phyloP scores from a whole-genome alignment of 2,329 filamentous ascomycete genomes.

The Pseudogymnoascus verrucosus region DNA sequence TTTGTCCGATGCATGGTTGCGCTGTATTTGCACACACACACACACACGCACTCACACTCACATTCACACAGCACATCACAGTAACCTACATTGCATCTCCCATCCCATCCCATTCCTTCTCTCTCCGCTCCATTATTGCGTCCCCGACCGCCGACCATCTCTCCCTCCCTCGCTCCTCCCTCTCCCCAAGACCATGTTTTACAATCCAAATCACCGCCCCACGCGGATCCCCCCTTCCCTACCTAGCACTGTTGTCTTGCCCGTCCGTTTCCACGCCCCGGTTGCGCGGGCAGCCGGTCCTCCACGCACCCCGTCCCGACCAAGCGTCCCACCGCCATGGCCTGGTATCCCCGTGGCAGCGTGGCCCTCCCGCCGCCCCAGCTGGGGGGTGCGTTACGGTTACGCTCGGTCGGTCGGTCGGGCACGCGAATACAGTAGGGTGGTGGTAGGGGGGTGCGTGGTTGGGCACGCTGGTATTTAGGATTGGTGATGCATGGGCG shows the following conservation, averaged over 20 bases:
- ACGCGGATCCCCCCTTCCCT: not conserved
- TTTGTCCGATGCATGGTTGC: not conserved
- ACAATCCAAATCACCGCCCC: not conserved
- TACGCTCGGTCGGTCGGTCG: not conserved
- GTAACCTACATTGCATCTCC: not conserved
- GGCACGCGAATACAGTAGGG: not conserved
- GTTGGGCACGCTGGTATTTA: slow-evolving; percentile 3
- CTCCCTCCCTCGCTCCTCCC: not conserved
- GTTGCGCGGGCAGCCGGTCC: not conserved
- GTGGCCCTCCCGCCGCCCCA: not conserved
- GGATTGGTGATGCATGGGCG: not conserved
- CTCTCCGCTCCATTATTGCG: not conserved
- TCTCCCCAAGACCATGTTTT: not conserved
- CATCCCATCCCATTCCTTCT: not conserved
- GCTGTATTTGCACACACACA: not conserved
- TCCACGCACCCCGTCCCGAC: not conserved
- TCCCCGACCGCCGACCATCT: not conserved
- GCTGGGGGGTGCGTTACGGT: not conserved
- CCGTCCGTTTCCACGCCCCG: slow-evolving; percentile 1
- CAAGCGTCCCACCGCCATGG: not conserved
- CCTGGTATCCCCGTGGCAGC: not conserved
- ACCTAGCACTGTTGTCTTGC: not conserved
- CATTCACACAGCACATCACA: not conserved
- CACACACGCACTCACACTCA: not conserved
- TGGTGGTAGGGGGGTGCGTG: not conserved